Evolutionary conservation across 768 basidiomycete genomes (phyloP).

Genomic region (Lactarius tabidus): DNA sequence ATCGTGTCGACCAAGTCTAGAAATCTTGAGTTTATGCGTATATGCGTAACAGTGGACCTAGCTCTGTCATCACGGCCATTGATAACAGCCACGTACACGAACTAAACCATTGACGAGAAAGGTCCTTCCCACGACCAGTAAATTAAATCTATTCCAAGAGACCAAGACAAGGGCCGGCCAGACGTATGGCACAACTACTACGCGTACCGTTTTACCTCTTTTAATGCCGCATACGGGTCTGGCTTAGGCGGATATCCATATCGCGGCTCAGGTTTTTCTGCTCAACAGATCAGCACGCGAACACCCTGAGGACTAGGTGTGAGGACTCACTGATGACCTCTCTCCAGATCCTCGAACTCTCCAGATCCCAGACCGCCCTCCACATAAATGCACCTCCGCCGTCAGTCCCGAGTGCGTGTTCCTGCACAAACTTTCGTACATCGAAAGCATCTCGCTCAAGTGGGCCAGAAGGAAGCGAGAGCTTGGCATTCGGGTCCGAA

Average conservation of each 20-base stretch:
- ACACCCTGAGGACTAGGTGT: not conserved
- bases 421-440: constrained; percentile 56
- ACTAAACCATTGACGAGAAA: not conserved
- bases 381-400: constrained; percentile 84
- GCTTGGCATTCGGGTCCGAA: constrained; percentile 35
- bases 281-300: constrained; percentile 14
- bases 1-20: not conserved
- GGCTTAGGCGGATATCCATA: constrained; percentile 51
- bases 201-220: constrained; percentile 29
- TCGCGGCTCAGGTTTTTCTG: constrained; percentile 49
- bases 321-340: constrained; percentile 61
- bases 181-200: not conserved
- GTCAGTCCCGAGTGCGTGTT: constrained; percentile 48
- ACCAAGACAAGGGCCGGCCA: not conserved
- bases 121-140: not conserved
- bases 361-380: constrained; percentile 69
- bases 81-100: not conserved
- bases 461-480: constrained; percentile 29
- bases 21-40: not conserved
- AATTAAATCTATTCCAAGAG: not conserved
- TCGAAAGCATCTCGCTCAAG: constrained; percentile 55
- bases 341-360: constrained; percentile 61
- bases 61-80: not conserved
- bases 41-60: not conserved
- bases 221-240: constrained; percentile 54